Evolutionary conservation across 805 yeast species (phyloP).

Genomic region (Ogataea methanolica): DNA sequence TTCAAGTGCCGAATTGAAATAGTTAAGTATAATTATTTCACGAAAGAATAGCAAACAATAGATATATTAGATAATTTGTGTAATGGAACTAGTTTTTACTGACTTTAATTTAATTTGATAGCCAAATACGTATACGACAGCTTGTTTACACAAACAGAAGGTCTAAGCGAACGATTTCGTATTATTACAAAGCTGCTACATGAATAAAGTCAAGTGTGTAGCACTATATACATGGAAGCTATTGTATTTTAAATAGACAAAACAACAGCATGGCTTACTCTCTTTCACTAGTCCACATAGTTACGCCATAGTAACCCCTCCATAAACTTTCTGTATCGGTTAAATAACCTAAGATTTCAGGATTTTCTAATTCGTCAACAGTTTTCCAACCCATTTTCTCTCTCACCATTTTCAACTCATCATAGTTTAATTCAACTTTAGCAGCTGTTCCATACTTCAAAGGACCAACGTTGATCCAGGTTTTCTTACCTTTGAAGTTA

Average conservation of each 20-base stretch:
- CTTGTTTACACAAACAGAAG: too few relatives aligned
- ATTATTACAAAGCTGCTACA: too few relatives aligned
- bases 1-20: constrained; percentile 25
- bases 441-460: constrained; percentile 88
- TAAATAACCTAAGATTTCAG: constrained; percentile 51
- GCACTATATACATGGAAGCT: too few relatives aligned
- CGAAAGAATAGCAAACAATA: too few relatives aligned
- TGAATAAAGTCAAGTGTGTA: too few relatives aligned
- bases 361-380: constrained; percentile 28
- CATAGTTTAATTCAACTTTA: constrained; percentile 62
- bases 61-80: too few relatives aligned
- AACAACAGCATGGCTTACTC: neutral
- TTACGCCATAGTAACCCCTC: constrained; percentile 73
- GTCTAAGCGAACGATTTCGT: too few relatives aligned
- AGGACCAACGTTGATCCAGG: constrained; percentile 93
- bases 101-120: too few relatives aligned
- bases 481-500: constrained; percentile 32
- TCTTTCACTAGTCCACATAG: constrained; percentile 44
- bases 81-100: too few relatives aligned
- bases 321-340: constrained; percentile 65
- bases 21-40: neutral
- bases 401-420: constrained; percentile 60
- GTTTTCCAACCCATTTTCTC: constrained; percentile 60
- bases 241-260: too few relatives aligned
- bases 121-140: too few relatives aligned